Conservation (phyloP, 768 basidiomycete species). For the Xanthoconium stramineum region DNA sequence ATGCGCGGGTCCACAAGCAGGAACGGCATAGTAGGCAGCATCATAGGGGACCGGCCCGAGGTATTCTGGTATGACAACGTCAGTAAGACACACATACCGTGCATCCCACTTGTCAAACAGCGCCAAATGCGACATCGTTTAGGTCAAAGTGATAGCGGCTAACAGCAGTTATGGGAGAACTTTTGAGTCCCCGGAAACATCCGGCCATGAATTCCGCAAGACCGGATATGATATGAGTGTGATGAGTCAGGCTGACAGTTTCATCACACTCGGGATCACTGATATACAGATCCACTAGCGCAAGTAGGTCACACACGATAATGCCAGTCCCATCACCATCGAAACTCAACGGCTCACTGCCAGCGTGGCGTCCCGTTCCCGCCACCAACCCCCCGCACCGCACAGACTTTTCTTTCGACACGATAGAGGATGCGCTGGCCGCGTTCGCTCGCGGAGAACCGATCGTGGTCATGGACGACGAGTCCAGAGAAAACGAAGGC, state of each 20-base stretch:
- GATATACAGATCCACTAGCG: neutral
- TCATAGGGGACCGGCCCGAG: constrained; percentile 77
- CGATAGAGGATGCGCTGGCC: constrained; percentile 73
- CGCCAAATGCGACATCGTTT: constrained; percentile 12
- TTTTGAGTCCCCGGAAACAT: constrained; percentile 8
- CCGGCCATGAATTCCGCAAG: neutral
- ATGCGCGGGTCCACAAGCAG: constrained; percentile 86
- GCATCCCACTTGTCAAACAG: constrained; percentile 15
- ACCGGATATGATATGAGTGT: too few relatives aligned
- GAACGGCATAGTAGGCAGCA: constrained; percentile 65
- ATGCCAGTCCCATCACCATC: neutral
- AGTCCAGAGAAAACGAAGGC: constrained; percentile 94
- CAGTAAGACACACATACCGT: neutral
- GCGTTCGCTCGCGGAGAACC: constrained; percentile 83
- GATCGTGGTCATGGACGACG: constrained; percentile 97
- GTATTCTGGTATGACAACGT: constrained; percentile 37
- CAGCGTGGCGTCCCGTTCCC: constrained; percentile 23
- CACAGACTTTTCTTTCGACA: constrained; percentile 64
- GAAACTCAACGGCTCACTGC: constrained; percentile 13
- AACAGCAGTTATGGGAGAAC: too few relatives aligned
- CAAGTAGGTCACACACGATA: neutral
- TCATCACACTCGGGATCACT: too few relatives aligned
- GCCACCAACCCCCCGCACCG: constrained; percentile 21
- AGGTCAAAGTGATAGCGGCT: too few relatives aligned
- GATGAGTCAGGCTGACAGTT: too few relatives aligned